Conservation (phyloP, 306 rosid genomes). For the Medicago arabica region DNA sequence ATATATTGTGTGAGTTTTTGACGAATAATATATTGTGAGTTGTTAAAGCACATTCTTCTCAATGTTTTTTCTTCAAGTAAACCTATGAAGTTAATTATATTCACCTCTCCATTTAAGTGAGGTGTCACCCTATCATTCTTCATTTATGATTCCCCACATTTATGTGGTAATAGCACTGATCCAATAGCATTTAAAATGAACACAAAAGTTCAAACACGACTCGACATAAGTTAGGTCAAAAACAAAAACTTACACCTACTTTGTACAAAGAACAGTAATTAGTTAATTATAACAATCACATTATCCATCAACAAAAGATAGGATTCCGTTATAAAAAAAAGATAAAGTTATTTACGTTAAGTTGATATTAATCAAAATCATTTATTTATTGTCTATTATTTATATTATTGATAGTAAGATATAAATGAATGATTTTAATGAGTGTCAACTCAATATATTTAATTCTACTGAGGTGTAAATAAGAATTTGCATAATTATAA, state of each 20-base stretch:
- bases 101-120: neutral
- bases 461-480: no score
- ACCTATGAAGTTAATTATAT: neutral
- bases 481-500: neutral
- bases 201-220: neutral
- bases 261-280: neutral
- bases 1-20: no score
- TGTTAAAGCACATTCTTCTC: neutral
- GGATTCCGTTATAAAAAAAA: no score
- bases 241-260: neutral
- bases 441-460: no score
- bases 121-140: neutral
- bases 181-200: neutral
- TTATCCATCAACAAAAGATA: no score
- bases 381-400: no score
- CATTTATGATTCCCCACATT: neutral
- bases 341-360: no score
- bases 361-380: no score
- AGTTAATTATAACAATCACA: no score
- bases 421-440: no score
- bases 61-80: neutral
- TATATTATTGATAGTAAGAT: no score
- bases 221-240: slow-evolving; percentile 18
- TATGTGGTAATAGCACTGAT: neutral
- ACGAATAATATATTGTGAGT: no score